These are phyloP conservation scores for Aspergillus floridensis DNA, from an alignment of 2,329 filamentous ascomycete species.

Conservation along the genomic window DNA sequence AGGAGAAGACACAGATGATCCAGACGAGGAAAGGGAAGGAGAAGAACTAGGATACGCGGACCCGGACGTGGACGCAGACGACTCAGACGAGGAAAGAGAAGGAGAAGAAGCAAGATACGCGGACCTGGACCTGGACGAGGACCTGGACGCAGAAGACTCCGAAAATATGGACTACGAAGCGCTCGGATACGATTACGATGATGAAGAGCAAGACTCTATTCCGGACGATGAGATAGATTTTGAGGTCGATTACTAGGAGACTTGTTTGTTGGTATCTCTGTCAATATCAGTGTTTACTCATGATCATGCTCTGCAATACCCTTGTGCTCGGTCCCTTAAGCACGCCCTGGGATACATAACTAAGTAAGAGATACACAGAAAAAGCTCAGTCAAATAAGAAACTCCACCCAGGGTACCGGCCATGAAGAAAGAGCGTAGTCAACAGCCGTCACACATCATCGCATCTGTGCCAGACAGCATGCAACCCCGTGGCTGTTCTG, in stretches of 20 bases:
- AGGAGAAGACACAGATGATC: background rate
- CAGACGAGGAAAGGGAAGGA: background rate
- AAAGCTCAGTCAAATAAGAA: background rate
- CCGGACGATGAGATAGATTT: background rate
- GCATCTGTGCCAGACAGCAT: conserved; percentile 13
- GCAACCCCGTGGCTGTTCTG: background rate
- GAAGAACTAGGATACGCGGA: background rate
- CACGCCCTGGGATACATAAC: background rate
- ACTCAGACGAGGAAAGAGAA: background rate
- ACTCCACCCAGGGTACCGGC: conserved; percentile 4
- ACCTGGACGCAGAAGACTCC: too few relatives aligned
- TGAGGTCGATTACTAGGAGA: background rate
- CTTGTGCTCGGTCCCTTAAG: background rate
- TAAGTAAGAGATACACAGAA: background rate
- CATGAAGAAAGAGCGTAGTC: background rate
- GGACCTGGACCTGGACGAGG: background rate
- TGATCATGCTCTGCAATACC: background rate
- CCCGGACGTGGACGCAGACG: background rate
- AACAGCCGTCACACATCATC: background rate
- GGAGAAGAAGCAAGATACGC: background rate
- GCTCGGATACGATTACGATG: background rate
- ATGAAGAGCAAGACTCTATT: background rate
- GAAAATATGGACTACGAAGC: too few relatives aligned
- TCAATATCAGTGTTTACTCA: background rate
- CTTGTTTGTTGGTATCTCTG: too few relatives aligned